These are phyloP conservation scores for Aureobasidium sp. DNA, from an alignment of 2,329 filamentous ascomycete species.

Conservation along the genomic window DNA sequence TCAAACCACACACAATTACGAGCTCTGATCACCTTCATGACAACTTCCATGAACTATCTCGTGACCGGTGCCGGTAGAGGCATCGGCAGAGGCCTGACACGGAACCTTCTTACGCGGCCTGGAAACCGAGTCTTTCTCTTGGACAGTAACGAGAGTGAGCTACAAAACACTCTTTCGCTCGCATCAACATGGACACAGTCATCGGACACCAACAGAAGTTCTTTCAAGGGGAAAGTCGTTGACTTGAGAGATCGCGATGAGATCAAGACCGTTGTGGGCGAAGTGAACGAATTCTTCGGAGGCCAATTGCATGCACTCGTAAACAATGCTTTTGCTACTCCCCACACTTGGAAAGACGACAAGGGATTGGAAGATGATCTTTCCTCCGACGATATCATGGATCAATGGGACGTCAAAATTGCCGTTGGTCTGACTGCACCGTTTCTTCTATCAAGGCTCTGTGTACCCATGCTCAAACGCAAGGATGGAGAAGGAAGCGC, in stretches of 20 bases:
- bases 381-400: conserved; percentile 3
- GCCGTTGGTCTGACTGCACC: conserved; percentile 27
- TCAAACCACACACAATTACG: neutral
- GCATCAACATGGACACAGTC: conserved; percentile 14
- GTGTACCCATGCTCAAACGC: conserved; percentile 19
- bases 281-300: conserved; percentile 27
- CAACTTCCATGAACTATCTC: conserved; percentile 30
- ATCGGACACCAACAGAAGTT: neutral
- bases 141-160: conserved; percentile 30
- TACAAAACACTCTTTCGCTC: conserved; percentile 26
- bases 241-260: conserved; percentile 23
- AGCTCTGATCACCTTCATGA: neutral
- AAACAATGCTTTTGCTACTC: conserved; percentile 29
- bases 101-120: conserved; percentile 24
- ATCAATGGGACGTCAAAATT: conserved; percentile 13
- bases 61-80: conserved; percentile 31
- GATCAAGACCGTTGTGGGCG: conserved; percentile 22
- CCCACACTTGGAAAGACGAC: conserved; percentile 10
- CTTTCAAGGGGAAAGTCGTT: conserved; percentile 13
- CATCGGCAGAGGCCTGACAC: conserved; percentile 30
- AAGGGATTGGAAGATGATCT: conserved; percentile 10
- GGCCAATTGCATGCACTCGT: conserved; percentile 32
- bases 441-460: conserved; percentile 13
- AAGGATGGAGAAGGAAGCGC: neutral
- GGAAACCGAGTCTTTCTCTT: conserved; percentile 33